A percentile compares a stretch with the other conserved stretches of the same genome.
Evolutionary conservation across 169 alveolate genomes (phyloP).

Genomic region (Perkinsus olseni): DNA sequence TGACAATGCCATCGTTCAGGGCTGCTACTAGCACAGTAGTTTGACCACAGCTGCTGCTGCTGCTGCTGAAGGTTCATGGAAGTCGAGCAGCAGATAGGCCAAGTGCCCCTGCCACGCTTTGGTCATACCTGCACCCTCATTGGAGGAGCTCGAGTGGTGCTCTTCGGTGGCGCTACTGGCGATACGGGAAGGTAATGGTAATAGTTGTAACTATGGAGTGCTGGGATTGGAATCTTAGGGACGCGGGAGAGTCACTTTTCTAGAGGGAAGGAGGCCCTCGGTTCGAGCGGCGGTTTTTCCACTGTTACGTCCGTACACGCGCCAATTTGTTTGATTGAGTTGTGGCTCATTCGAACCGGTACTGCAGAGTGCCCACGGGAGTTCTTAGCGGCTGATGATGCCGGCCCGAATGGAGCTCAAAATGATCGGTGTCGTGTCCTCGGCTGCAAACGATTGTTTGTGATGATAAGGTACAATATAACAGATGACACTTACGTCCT

Average conservation of each 20-base stretch:
- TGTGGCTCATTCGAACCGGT: too few species aligned
- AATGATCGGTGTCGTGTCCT: not conserved
- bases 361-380: too few species aligned
- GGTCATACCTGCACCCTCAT: conserved; percentile 94
- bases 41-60: too few species aligned
- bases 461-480: conserved; percentile 69
- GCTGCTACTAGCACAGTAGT: not conserved
- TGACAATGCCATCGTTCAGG: not conserved
- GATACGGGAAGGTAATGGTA: conserved; percentile 32
- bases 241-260: not conserved
- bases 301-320: not conserved
- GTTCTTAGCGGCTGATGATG: too few species aligned
- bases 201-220: not conserved
- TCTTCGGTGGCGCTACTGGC: conserved; percentile 94
- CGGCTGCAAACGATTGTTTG: not conserved
- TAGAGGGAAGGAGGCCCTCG: not conserved
- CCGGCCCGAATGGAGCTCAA: too few species aligned
- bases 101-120: conserved; percentile 89
- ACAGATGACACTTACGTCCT: conserved; percentile 90
- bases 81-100: conserved; percentile 51
- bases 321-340: not conserved
- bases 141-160: conserved; percentile 71
- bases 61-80: not conserved
- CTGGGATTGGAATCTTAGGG: not conserved
- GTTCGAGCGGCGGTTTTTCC: not conserved